These are phyloP conservation scores for Beauveria asiatica DNA, from an alignment of 2,329 filamentous ascomycete species.

Conservation along the genomic window DNA sequence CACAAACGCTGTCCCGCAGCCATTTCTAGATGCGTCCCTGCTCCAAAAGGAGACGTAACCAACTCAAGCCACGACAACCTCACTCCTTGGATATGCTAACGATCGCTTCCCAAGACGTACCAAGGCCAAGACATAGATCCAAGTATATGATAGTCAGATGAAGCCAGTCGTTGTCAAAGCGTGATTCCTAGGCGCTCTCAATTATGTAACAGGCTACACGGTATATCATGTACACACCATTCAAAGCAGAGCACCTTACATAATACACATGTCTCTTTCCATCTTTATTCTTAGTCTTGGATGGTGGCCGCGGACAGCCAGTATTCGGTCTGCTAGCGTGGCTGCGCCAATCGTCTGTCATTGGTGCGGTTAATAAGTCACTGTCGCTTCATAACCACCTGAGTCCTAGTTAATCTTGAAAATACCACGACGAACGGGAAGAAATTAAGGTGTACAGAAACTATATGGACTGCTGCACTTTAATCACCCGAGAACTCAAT, in stretches of 20 bases:
- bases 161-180: background rate
- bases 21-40: conserved; percentile 15
- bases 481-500: too few species aligned
- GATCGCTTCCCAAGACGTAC: background rate
- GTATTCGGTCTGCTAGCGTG: background rate
- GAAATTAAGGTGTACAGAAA: too few species aligned
- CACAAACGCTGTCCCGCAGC: conserved; percentile 15
- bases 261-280: too few species aligned
- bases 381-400: background rate
- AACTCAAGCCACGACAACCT: background rate
- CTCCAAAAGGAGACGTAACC: conserved; percentile 7
- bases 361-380: background rate
- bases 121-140: background rate
- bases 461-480: too few species aligned
- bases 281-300: too few species aligned
- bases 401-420: background rate
- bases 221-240: too few species aligned
- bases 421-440: too few species aligned
- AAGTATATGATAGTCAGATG: background rate
- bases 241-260: too few species aligned
- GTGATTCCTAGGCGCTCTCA: background rate
- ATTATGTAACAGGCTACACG: too few species aligned
- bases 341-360: background rate
- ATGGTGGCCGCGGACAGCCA: too few species aligned
- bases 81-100: background rate